Evolutionary conservation across 1,139 yeast genomes (phyloP).

Genomic region (Debaryomycetaceae sp.): DNA sequence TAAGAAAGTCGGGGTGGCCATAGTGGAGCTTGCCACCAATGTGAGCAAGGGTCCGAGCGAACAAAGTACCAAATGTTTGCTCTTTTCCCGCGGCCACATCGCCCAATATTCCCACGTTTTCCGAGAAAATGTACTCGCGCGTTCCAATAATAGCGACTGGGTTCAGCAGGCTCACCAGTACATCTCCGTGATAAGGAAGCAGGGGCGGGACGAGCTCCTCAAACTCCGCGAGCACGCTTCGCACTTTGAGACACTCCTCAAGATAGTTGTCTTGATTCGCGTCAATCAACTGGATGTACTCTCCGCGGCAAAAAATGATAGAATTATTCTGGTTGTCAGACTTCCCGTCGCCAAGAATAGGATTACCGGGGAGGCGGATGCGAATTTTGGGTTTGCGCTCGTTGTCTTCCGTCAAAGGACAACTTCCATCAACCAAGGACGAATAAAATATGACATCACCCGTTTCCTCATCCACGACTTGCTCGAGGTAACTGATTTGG

Average conservation of each 20-base stretch:
- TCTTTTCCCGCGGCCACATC: conserved; percentile 51
- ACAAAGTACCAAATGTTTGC: conserved; percentile 46
- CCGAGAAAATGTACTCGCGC: conserved; percentile 44
- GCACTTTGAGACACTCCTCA: conserved; percentile 45
- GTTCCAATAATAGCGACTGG: conserved; percentile 49
- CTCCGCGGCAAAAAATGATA: conserved; percentile 40
- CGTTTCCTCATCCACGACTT: conserved; percentile 16
- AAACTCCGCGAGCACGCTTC: conserved; percentile 40
- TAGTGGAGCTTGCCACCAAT: conserved; percentile 47
- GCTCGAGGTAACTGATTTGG: conserved; percentile 33
- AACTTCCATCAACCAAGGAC: conserved; percentile 33
- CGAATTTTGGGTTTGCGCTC: conserved; percentile 30
- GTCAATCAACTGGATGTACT: conserved; percentile 42
- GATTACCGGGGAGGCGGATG: conserved; percentile 41
- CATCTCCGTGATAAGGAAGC: conserved; percentile 22
- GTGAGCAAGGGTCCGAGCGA: conserved; percentile 44
- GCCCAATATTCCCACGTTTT: conserved; percentile 42
- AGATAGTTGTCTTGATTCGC: conserved; percentile 48
- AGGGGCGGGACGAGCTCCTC: conserved; percentile 28
- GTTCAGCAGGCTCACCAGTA: conserved; percentile 13
- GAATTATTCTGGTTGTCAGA: conserved; percentile 48
- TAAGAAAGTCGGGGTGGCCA: conserved; percentile 48
- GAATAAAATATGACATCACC: conserved; percentile 21
- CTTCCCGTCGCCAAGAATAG: conserved; percentile 48
- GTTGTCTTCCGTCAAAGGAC: conserved; percentile 25